phyloP scores from a whole-genome alignment of 108 stramenopile species.

The Epipyxis sp. region DNA sequence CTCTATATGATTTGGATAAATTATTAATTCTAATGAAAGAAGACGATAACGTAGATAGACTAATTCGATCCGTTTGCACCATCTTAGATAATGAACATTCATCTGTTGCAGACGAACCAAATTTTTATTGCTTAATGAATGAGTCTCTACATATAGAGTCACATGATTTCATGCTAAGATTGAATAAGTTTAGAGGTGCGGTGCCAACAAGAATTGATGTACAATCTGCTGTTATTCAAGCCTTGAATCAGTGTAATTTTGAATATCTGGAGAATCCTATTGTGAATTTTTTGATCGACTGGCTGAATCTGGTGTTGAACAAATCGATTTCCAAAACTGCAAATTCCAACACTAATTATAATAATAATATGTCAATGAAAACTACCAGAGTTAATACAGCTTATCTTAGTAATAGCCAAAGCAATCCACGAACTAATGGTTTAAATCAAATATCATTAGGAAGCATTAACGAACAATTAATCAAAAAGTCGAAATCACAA shows the following conservation, averaged over 20 bases:
- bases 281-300: neutral
- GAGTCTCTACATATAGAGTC: conserved; percentile 1
- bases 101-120: neutral
- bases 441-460: too few species aligned
- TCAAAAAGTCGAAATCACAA: too few species aligned
- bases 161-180: neutral
- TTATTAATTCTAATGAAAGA: neutral
- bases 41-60: conserved; percentile 8
- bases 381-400: too few species aligned
- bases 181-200: conserved; percentile 21
- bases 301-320: conserved; percentile 3
- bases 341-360: neutral
- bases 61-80: conserved; percentile 14
- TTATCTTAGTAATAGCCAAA: too few species aligned
- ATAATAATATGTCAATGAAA: too few species aligned
- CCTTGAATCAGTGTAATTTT: neutral
- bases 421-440: too few species aligned
- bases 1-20: conserved; percentile 10
- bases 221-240: neutral
- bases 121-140: neutral
- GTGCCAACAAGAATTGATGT: conserved; percentile 11
- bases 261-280: conserved; percentile 5
- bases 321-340: neutral
- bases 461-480: too few species aligned
- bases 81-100: conserved; percentile 8